Evolutionary conservation across 179 eudicot species (phyloP).

Genomic region (Camellia oleifera): DNA sequence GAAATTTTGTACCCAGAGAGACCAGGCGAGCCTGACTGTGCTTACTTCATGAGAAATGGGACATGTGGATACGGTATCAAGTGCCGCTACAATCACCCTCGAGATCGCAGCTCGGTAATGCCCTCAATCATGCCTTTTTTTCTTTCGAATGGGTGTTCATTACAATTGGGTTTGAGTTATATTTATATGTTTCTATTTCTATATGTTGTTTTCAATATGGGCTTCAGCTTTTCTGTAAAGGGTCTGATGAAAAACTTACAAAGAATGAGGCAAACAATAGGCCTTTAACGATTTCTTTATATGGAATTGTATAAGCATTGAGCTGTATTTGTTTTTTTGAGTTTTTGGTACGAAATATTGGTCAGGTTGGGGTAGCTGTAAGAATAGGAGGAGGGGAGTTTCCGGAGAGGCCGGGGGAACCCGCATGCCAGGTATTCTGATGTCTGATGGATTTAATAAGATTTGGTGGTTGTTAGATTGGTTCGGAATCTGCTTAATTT

Average conservation of each 20-base stretch:
- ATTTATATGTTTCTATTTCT: not conserved
- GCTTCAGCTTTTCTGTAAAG: too few species aligned
- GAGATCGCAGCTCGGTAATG: constrained; percentile 47
- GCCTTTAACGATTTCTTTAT: too few species aligned
- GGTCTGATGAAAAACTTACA: too few species aligned
- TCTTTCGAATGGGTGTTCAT: not conserved
- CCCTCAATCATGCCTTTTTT: not conserved
- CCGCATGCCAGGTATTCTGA: constrained; percentile 7
- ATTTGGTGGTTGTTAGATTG: not conserved
- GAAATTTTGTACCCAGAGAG: constrained; percentile 78
- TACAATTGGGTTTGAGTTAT: not conserved
- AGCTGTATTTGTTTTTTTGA: not conserved
- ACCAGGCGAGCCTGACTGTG: constrained; percentile 71
- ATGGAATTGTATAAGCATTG: too few species aligned
- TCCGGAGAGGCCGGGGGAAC: constrained; percentile 14
- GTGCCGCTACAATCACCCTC: constrained; percentile 92
- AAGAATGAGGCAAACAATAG: too few species aligned
- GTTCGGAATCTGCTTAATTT: not conserved
- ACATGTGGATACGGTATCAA: constrained; percentile 69
- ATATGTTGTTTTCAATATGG: too few species aligned
- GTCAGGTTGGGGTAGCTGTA: constrained; percentile 21
- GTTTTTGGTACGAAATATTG: not conserved
- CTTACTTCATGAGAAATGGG: constrained; percentile 83
- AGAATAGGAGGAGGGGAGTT: constrained; percentile 21
- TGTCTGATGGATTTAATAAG: not conserved